phyloP scores from a whole-genome alignment of 345 rosid genomes.

The Populus deltoides region DNA sequence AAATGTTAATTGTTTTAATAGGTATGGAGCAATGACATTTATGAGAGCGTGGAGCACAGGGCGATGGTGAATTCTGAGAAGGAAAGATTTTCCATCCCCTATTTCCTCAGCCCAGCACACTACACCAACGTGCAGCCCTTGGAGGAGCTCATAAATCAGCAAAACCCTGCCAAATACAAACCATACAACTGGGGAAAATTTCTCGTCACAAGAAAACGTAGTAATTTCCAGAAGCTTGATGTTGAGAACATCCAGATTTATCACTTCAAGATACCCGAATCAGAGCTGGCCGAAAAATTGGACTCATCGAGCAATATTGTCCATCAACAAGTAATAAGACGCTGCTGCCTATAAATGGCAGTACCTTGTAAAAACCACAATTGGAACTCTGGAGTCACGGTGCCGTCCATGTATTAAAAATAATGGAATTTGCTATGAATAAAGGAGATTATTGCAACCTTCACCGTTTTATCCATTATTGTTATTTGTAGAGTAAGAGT shows the following conservation, averaged over 20 bases:
- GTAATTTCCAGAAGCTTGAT: constrained; percentile 46
- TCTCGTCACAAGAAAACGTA: constrained; percentile 24
- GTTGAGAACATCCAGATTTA: constrained; percentile 43
- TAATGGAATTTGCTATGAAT: neutral
- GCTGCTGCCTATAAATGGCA: neutral
- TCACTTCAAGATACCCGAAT: constrained; percentile 28
- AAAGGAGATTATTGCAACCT: neutral
- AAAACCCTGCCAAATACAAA: constrained; percentile 33
- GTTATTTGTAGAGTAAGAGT: too few species aligned
- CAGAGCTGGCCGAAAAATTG: neutral
- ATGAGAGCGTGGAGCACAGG: constrained; percentile 50
- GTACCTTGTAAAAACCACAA: neutral
- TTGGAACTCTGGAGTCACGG: neutral
- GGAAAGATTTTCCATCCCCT: constrained; percentile 49
- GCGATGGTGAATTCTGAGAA: constrained; percentile 40
- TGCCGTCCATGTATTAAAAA: neutral
- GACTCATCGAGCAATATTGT: neutral
- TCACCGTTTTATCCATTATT: neutral
- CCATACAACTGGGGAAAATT: constrained; percentile 45
- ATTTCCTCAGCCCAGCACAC: constrained; percentile 41
- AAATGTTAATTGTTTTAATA: neutral
- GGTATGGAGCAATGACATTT: constrained; percentile 56
- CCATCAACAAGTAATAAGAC: neutral
- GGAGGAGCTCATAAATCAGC: constrained; percentile 32
- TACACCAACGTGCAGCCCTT: constrained; percentile 35